These are phyloP conservation scores for Daphne laureola DNA, from an alignment of 441 rosid species.

Conservation along the genomic window DNA sequence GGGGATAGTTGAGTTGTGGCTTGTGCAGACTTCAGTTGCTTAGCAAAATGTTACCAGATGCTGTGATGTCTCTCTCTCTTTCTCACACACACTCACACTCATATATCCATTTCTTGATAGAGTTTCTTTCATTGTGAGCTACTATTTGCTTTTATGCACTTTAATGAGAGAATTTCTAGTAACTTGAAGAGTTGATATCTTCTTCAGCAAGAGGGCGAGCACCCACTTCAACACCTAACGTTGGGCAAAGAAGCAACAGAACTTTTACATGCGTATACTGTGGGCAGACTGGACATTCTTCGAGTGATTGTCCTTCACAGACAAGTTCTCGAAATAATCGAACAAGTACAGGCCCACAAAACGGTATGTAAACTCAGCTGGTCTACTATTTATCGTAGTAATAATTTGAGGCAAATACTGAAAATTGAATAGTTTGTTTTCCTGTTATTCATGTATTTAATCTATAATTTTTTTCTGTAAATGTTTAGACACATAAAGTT, in stretches of 20 bases:
- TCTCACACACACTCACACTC: too few species aligned
- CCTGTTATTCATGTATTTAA: too few species aligned
- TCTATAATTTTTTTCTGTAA: too few species aligned
- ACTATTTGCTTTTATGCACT: too few species aligned
- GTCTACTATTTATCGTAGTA: neutral
- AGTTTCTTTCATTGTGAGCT: too few species aligned
- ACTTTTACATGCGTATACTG: slow-evolving; percentile 58
- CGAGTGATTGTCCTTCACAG: slow-evolving; percentile 63
- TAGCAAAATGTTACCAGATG: too few species aligned
- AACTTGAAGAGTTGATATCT: neutral
- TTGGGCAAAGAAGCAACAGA: slow-evolving; percentile 47
- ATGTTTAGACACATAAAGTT: too few species aligned
- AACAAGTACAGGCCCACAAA: slow-evolving; percentile 30
- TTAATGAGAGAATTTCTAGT: too few species aligned
- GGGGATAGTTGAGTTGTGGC: too few species aligned
- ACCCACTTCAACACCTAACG: slow-evolving; percentile 33
- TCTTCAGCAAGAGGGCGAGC: slow-evolving; percentile 56
- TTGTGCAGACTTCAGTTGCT: too few species aligned
- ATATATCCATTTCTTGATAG: too few species aligned
- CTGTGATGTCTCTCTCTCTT: too few species aligned
- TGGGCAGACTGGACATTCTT: slow-evolving; percentile 74
- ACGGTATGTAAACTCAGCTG: slow-evolving; percentile 31
- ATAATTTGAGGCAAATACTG: neutral
- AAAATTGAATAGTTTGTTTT: neutral
- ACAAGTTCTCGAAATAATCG: slow-evolving; percentile 39